Percentiles rank a stretch among this genome's conserved stretches.
These are phyloP conservation scores for Mucuna pruriens DNA, from an alignment of 306 rosid genomes.

Conservation along the genomic window DNA sequence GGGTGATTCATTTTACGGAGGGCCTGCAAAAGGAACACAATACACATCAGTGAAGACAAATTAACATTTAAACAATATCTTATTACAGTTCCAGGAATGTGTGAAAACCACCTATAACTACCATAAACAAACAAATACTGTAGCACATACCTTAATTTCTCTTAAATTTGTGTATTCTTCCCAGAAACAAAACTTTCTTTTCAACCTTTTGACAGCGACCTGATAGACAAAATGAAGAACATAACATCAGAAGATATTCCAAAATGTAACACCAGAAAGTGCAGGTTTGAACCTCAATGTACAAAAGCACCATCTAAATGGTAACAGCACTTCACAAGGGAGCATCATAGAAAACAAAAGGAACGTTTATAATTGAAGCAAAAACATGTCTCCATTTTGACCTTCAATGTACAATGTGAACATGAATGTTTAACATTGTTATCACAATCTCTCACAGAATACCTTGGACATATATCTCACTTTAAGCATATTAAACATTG, in stretches of 20 bases:
- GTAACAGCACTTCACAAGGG: slow-evolving; percentile 9
- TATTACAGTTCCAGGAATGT: slow-evolving; percentile 27
- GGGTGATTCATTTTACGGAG: slow-evolving; percentile 81
- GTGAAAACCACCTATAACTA: neutral
- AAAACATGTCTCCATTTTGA: slow-evolving; percentile 12
- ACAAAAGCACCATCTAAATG: neutral
- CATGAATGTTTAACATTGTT: slow-evolving; percentile 5
- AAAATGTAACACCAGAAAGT: slow-evolving; percentile 28
- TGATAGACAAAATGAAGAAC: slow-evolving; percentile 37
- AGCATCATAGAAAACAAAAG: neutral
- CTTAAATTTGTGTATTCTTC: slow-evolving; percentile 79
- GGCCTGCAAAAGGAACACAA: slow-evolving; percentile 55
- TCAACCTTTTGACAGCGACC: slow-evolving; percentile 92
- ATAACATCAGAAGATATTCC: slow-evolving; percentile 28
- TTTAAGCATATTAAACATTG: slow-evolving; percentile 7
- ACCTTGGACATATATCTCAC: slow-evolving; percentile 11
- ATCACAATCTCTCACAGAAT: slow-evolving; percentile 3
- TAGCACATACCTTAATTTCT: slow-evolving; percentile 74
- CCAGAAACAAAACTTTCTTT: slow-evolving; percentile 88
- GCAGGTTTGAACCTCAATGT: neutral
- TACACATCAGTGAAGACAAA: slow-evolving; percentile 38
- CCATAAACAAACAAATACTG: neutral
- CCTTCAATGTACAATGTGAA: slow-evolving; percentile 5
- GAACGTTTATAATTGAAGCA: neutral
- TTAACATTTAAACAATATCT: slow-evolving; percentile 27